Conservation (phyloP, 192 early-diverging fungal genomes). For the Physocladia obscura region DNA sequence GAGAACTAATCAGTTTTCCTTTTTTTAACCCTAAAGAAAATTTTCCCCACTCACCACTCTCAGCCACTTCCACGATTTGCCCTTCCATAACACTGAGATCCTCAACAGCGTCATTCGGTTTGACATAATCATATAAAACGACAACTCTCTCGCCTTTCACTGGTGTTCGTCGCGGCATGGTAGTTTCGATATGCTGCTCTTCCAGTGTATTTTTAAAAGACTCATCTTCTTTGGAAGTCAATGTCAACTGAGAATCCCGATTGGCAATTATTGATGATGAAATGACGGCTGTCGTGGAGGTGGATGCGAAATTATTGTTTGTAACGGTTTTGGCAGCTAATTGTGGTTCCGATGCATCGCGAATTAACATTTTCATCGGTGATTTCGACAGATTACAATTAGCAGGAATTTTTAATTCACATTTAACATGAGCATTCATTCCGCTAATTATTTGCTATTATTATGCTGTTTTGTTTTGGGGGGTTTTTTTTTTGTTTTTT, state of each 20-base stretch:
- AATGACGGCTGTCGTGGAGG: background rate
- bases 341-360: constrained; percentile 29
- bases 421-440: constrained; percentile 75
- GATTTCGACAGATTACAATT: constrained; percentile 48
- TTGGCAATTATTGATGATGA: background rate
- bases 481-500: background rate
- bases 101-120: constrained; percentile 13
- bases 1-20: background rate
- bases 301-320: constrained; percentile 10
- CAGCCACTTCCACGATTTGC: constrained; percentile 19
- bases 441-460: too few relatives aligned
- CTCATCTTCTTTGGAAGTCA: constrained; percentile 1
- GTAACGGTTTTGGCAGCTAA: background rate
- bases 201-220: background rate
- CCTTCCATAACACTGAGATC: constrained; percentile 29
- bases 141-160: background rate
- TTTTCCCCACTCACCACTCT: constrained; percentile 26
- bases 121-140: constrained; percentile 23
- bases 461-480: too few relatives aligned
- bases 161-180: background rate
- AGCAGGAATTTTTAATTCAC: constrained; percentile 75
- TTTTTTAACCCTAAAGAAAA: constrained; percentile 1
- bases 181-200: background rate
- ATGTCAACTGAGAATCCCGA: background rate
- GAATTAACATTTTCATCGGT: constrained; percentile 24